These are phyloP conservation scores for Aspergillus ostianus DNA, from an alignment of 495 filamentous ascomycete genomes.

Conservation along the genomic window DNA sequence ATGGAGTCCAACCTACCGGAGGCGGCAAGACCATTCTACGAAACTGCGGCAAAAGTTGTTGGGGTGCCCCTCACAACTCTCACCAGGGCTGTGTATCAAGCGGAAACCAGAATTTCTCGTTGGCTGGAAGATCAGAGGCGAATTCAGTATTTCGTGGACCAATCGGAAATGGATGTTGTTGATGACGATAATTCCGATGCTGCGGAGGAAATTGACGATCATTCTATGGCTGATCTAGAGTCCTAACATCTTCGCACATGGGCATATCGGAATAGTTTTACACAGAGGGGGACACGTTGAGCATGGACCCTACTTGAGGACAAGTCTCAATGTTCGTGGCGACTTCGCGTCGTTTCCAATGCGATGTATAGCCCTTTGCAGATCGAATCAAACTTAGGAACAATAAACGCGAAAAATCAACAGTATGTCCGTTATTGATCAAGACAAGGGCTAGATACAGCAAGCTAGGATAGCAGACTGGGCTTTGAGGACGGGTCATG, in stretches of 20 bases:
- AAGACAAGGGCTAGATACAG: too few relatives aligned
- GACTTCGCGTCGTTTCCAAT: too few relatives aligned
- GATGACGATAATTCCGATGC: conserved; percentile 24
- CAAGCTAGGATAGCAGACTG: too few relatives aligned
- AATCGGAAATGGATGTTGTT: conserved; percentile 15
- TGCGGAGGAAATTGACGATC: conserved; percentile 28
- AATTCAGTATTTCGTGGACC: conserved; percentile 26
- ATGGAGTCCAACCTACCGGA: conserved; percentile 55
- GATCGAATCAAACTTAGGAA: too few relatives aligned
- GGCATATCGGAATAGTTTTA: neutral
- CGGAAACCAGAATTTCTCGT: conserved; percentile 43
- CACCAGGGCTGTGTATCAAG: conserved; percentile 44
- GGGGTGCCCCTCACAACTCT: conserved; percentile 49
- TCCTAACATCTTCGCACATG: neutral
- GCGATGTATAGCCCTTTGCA: too few relatives aligned
- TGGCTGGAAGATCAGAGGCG: conserved; percentile 40
- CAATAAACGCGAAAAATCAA: too few relatives aligned
- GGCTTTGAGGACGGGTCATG: too few relatives aligned
- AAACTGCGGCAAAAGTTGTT: conserved; percentile 49
- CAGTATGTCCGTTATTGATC: too few relatives aligned
- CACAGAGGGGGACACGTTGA: neutral
- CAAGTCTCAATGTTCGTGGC: too few relatives aligned
- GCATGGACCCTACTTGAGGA: neutral
- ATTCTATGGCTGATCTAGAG: conserved; percentile 13
- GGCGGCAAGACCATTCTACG: conserved; percentile 53